phyloP scores from a whole-genome alignment of 1,284 basidiomycete genomes.

The Trametes versicolor region DNA sequence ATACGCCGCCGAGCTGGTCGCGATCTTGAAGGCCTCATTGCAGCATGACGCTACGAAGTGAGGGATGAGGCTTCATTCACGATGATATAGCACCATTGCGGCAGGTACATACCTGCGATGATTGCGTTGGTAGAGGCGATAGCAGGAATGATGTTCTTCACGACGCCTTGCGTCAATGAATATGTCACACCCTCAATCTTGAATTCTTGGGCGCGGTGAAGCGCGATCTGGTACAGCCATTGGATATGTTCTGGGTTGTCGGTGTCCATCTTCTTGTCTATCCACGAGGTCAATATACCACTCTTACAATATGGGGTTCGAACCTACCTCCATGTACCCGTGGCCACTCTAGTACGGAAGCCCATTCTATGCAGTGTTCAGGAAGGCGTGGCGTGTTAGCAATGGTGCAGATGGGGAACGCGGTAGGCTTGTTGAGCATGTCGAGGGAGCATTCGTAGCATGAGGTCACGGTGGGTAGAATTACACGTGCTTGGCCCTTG shows the following conservation, averaged over 20 bases:
- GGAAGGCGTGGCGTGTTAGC: conserved; percentile 98
- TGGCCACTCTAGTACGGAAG: conserved; percentile 99
- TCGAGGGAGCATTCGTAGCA: conserved; percentile 99
- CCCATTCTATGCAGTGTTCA: conserved; percentile 99
- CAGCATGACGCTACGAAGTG: conserved; percentile 86
- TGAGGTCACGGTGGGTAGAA: conserved; percentile 93
- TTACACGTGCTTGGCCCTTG: conserved; percentile 98
- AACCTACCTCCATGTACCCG: conserved; percentile 84
- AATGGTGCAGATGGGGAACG: conserved; percentile 99
- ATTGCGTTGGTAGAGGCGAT: conserved; percentile 98
- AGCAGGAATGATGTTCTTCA: conserved; percentile 99
- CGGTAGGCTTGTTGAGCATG: conserved; percentile 97
- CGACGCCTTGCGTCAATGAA: conserved; percentile 97
- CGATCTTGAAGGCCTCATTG: conserved; percentile 99
- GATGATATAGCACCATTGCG: too few species aligned
- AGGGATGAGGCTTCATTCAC: conserved; percentile 3
- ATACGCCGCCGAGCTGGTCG: conserved; percentile 92
- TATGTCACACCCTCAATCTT: conserved; percentile 98
- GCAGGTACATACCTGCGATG: conserved; percentile 75
- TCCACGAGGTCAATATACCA: not conserved
- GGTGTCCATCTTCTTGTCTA: conserved; percentile 95
- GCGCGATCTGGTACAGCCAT: conserved; percentile 90
- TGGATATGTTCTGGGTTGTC: conserved; percentile 97
- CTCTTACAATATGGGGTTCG: not conserved
- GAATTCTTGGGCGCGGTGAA: conserved; percentile 88